These are phyloP conservation scores for Persicaria tinctoria DNA, from an alignment of 148 eudicot species.

Conservation along the genomic window DNA sequence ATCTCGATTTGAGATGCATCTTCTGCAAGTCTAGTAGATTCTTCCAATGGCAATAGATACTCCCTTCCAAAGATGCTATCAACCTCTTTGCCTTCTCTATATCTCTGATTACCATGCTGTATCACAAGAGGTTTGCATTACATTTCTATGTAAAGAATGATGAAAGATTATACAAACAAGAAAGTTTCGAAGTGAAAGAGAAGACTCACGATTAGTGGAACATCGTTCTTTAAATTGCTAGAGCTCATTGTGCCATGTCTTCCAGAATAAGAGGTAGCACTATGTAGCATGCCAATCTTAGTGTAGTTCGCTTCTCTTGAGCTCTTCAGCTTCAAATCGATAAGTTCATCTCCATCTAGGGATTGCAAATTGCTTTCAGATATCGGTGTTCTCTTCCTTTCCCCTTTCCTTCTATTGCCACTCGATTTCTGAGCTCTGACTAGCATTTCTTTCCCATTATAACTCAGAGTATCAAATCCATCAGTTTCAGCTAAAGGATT, in stretches of 20 bases:
- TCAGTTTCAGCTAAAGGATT: constrained; percentile 11
- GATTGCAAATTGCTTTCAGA: constrained; percentile 17
- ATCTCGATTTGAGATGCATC: constrained; percentile 22
- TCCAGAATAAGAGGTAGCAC: too few species aligned
- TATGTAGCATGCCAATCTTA: too few species aligned
- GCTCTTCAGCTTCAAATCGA: constrained; percentile 19
- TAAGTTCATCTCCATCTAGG: constrained; percentile 21
- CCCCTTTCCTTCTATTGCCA: constrained; percentile 27
- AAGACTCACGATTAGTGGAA: constrained; percentile 28
- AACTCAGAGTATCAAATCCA: constrained; percentile 14
- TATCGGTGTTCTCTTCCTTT: constrained; percentile 24
- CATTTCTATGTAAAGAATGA: background rate
- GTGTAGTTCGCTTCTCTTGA: constrained; percentile 6
- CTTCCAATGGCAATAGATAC: background rate
- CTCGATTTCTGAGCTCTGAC: constrained; percentile 18
- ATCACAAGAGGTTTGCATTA: constrained; percentile 11
- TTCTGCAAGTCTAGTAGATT: constrained; percentile 17
- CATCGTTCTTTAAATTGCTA: constrained; percentile 23
- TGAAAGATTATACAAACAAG: background rate
- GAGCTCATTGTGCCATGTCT: constrained; percentile 8
- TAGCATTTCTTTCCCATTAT: constrained; percentile 14
- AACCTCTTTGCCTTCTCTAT: constrained; percentile 11
- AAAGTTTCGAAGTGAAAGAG: background rate
- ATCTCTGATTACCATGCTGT: constrained; percentile 29
- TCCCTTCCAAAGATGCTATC: constrained; percentile 9